These are phyloP conservation scores for Populus tremula DNA, from an alignment of 345 rosid species.

Conservation along the genomic window DNA sequence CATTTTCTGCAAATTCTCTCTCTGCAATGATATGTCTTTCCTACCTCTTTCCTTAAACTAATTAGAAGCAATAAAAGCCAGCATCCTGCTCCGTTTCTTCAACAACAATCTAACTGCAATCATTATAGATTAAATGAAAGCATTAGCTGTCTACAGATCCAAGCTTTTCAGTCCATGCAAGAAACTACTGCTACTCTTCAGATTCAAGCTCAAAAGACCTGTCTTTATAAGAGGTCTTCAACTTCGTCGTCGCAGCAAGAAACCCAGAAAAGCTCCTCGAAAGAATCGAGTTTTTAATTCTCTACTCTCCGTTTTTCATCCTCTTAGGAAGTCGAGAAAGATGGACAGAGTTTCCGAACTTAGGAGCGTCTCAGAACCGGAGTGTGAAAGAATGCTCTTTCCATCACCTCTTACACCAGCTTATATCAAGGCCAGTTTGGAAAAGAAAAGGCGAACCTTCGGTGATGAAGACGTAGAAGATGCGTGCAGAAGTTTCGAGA, in stretches of 20 bases:
- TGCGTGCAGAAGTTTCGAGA: slow-evolving; percentile 82
- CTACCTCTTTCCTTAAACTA: neutral
- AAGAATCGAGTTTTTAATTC: neutral
- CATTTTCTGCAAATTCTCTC: slow-evolving; percentile 5
- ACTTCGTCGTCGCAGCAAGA: slow-evolving; percentile 19
- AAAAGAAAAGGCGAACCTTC: slow-evolving; percentile 14
- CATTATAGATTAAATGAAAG: slow-evolving; percentile 46
- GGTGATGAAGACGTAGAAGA: slow-evolving; percentile 52
- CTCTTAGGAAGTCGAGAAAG: slow-evolving; percentile 18
- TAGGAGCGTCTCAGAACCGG: slow-evolving; percentile 26
- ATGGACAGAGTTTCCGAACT: slow-evolving; percentile 40
- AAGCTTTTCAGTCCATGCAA: slow-evolving; percentile 57
- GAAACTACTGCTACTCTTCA: slow-evolving; percentile 39
- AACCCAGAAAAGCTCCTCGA: slow-evolving; percentile 20
- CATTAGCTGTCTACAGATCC: slow-evolving; percentile 52
- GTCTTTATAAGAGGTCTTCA: slow-evolving; percentile 44
- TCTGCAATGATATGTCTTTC: neutral
- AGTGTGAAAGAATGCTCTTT: slow-evolving; percentile 29
- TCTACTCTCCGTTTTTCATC: slow-evolving; percentile 28
- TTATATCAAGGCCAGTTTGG: slow-evolving; percentile 22
- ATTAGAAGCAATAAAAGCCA: slow-evolving; percentile 6
- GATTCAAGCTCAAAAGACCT: slow-evolving; percentile 47
- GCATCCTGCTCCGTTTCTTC: slow-evolving; percentile 24
- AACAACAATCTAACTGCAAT: slow-evolving; percentile 9
- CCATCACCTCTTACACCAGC: slow-evolving; percentile 56